A percentile compares a stretch with the other conserved stretches of the same genome.
These are phyloP conservation scores for Ustilago lituana DNA, from an alignment of 1,284 basidiomycete species.

Conservation along the genomic window DNA sequence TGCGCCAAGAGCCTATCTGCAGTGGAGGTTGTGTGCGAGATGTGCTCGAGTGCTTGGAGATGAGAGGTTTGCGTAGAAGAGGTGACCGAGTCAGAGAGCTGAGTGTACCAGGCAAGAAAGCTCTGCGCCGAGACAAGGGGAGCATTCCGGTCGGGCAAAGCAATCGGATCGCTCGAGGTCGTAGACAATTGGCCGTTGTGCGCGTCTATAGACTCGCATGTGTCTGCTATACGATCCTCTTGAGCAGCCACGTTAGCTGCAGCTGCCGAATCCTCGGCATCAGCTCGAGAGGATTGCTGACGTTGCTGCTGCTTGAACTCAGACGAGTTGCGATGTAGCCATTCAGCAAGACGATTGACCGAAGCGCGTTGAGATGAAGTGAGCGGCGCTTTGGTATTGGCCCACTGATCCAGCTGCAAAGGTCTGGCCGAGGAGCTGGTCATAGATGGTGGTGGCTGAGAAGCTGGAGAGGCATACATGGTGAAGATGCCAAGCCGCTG, in stretches of 20 bases:
- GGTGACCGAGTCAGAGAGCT: slow-evolving; percentile 45
- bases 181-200: not conserved
- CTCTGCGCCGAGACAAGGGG: slow-evolving; percentile 47
- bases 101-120: slow-evolving; percentile 53
- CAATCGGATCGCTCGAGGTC: slow-evolving; percentile 5
- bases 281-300: not conserved
- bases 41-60: slow-evolving; percentile 28
- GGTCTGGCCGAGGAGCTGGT: slow-evolving; percentile 22
- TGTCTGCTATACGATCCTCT: not conserved
- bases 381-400: slow-evolving; percentile 47
- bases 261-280: not conserved
- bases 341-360: slow-evolving; percentile 55
- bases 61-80: slow-evolving; percentile 51
- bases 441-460: slow-evolving; percentile 19
- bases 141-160: slow-evolving; percentile 21
- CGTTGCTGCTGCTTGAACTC: slow-evolving; percentile 36
- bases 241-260: not conserved
- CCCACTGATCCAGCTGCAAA: slow-evolving; percentile 55
- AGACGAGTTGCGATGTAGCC: slow-evolving; percentile 39
- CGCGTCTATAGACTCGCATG: not conserved
- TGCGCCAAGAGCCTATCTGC: slow-evolving; percentile 46
- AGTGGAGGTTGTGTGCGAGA: slow-evolving; percentile 36
- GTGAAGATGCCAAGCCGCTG: not conserved
- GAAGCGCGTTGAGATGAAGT: slow-evolving; percentile 41
- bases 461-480: slow-evolving; percentile 17